Evolutionary conservation across 106 monocot species (phyloP), one percentile per base, ranked within the genome.

Genomic region (Xerophyta viscosa): DNA sequence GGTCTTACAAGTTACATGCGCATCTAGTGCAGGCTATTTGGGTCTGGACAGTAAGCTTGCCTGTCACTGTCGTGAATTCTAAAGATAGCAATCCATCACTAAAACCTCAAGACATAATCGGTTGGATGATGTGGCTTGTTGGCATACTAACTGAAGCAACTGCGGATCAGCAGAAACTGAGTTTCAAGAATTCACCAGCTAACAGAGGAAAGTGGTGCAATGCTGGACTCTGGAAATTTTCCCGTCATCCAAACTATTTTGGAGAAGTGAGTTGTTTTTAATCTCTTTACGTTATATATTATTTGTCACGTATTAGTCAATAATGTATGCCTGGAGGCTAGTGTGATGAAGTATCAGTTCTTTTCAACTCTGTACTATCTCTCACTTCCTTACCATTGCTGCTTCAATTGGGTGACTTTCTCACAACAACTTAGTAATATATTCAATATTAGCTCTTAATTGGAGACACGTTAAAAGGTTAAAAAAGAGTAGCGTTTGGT

Each of bases 31-130:
- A 99, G 98, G 96, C 96, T 58, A 48, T 90, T 6, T 99, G 98
- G 90, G 98, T 99, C 3, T 99, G 98, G 98, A 80, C 86, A 43
- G 98, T 90, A 33, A 99, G 98, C 63, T 70, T 99, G 70, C 98
- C 98, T 54, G 47, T 99, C 42, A 99, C 86, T 36, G 52, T 99
- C 62, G 86, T 99, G 41, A 99, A 99, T 67, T 78, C 98, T 37
- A 83, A 80, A 52, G 71, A 75, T 29, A 69, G 69, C 42, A 52
- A 90, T 66, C 90, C 98, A 27, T 70, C 82, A 23, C 18, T 99
- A 27, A 60, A 77, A 75, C 57, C 75, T 45, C 79, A 71, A 75
- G 98, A 99, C 74, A 64, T 99, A n/a, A 80, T 99, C 66, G 90
- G 98, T 6, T 99, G 90, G 82, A 58, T 90, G 44, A 90, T 99